Conservation (phyloP, 139 green algal genomes). For the Eudorina sp. region DNA sequence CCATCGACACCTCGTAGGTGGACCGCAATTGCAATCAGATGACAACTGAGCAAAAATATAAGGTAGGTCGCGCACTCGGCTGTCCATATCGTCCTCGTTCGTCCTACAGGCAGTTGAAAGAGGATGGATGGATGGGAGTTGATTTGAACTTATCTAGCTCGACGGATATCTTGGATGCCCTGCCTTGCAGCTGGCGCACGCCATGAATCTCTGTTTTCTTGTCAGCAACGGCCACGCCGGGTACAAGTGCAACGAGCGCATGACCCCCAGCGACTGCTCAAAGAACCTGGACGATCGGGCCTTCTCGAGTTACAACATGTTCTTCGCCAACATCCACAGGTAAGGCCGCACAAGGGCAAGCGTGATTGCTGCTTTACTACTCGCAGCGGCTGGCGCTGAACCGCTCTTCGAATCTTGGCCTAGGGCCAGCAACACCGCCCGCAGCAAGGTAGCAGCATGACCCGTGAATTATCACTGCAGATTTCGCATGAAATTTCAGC, state of each 20-base stretch:
- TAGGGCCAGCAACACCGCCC: too few species aligned
- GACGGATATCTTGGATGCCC: too few species aligned
- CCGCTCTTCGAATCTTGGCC: not conserved
- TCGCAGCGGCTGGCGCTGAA: not conserved
- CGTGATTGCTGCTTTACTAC: too few species aligned
- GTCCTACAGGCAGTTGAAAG: too few species aligned
- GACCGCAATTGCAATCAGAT: slow-evolving; percentile 25
- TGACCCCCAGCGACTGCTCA: slow-evolving; percentile 20
- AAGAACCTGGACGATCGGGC: slow-evolving; percentile 9
- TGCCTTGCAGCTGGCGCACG: slow-evolving; percentile 5
- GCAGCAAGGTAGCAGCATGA: too few species aligned
- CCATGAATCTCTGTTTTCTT: slow-evolving; percentile 46
- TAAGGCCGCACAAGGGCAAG: too few species aligned
- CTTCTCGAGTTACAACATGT: slow-evolving; percentile 42
- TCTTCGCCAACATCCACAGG: slow-evolving; percentile 40
- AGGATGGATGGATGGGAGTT: too few species aligned
- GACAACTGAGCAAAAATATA: slow-evolving; percentile 32
- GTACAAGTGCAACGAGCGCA: slow-evolving; percentile 13
- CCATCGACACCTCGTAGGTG: not conserved
- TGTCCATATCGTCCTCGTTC: too few species aligned
- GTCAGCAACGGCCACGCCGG: slow-evolving; percentile 3
- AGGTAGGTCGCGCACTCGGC: too few species aligned
- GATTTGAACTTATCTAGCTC: too few species aligned
- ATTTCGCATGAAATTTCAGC: too few species aligned
- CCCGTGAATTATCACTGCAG: too few species aligned